Percentiles rank a stretch among this genome's conserved stretches.
Conservation (phyloP, 768 basidiomycete genomes). For the Rhodotorula taiwanensis region DNA sequence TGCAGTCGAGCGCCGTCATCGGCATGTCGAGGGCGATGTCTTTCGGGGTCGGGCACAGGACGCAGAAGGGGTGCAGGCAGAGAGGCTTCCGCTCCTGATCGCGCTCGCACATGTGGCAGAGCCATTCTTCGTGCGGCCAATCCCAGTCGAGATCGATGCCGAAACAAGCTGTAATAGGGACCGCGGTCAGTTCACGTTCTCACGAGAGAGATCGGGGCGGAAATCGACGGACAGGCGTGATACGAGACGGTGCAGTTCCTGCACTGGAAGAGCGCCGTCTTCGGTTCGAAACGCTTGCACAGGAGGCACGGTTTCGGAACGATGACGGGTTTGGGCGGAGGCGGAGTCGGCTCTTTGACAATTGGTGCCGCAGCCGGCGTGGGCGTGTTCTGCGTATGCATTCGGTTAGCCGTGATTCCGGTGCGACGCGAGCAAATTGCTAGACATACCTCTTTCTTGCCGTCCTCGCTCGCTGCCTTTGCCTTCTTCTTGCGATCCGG, state of each 20-base stretch:
- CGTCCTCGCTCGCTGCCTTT: constrained; percentile 4
- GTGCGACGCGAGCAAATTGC: too few relatives aligned
- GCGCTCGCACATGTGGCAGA: constrained; percentile 39
- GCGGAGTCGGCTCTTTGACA: constrained; percentile 20
- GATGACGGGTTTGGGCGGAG: constrained; percentile 15
- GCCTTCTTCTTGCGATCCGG: constrained; percentile 3
- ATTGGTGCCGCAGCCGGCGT: too few relatives aligned
- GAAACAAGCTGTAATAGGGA: constrained; percentile 29
- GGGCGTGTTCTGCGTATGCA: too few relatives aligned
- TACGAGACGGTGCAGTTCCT: constrained; percentile 21
- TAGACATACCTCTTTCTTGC: constrained; percentile 1
- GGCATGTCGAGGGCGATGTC: constrained; percentile 12
- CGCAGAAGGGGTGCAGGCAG: constrained; percentile 23
- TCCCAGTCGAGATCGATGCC: constrained; percentile 30
- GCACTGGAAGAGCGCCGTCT: constrained; percentile 28
- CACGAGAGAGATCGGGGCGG: neutral
- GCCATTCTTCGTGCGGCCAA: constrained; percentile 29
- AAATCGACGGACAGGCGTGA: constrained; percentile 12
- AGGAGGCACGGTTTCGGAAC: constrained; percentile 29
- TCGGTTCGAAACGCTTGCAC: constrained; percentile 36
- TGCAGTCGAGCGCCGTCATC: constrained; percentile 32
- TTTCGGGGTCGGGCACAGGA: constrained; percentile 25
- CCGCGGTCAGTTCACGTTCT: neutral
- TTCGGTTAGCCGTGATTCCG: too few relatives aligned
- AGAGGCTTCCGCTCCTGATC: constrained; percentile 4